These are phyloP conservation scores for Detonula confervacea DNA, from an alignment of 352 stramenopile genomes.

Conservation along the genomic window DNA sequence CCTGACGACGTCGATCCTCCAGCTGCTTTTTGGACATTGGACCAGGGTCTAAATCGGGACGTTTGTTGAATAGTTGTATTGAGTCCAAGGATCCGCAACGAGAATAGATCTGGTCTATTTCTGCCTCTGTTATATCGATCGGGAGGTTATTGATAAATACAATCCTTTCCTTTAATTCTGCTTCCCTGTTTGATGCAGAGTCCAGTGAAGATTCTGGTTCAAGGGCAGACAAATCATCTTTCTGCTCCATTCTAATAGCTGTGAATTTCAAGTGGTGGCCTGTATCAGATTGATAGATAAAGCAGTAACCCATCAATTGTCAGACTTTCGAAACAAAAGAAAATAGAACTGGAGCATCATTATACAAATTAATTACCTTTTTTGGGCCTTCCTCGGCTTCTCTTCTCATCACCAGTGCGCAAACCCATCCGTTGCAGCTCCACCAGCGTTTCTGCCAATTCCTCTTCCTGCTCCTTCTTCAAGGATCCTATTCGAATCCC, in stretches of 20 bases:
- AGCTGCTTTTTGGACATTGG: constrained; percentile 47
- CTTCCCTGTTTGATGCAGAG: not conserved
- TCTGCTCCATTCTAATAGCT: constrained; percentile 38
- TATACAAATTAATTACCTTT: constrained; percentile 32
- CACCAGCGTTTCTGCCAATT: constrained; percentile 34
- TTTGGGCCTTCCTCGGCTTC: constrained; percentile 24
- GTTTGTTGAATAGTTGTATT: constrained; percentile 74
- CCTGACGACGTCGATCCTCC: constrained; percentile 42
- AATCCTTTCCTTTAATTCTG: constrained; percentile 48
- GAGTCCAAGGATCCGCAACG: constrained; percentile 69
- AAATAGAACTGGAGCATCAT: not conserved
- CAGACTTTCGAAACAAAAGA: no score
- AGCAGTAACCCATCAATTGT: no score
- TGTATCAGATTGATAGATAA: not conserved
- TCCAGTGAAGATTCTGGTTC: not conserved
- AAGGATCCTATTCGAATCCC: constrained; percentile 46
- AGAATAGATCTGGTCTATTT: constrained; percentile 69
- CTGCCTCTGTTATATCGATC: constrained; percentile 70
- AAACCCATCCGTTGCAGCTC: constrained; percentile 33
- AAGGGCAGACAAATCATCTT: not conserved
- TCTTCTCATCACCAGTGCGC: constrained; percentile 23
- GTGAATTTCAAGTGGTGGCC: constrained; percentile 53
- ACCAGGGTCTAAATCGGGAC: constrained; percentile 76
- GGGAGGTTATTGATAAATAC: constrained; percentile 83
- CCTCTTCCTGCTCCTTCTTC: constrained; percentile 28